Percentiles rank a stretch among this genome's conserved stretches.
phyloP scores from a whole-genome alignment of 768 basidiomycete genomes.

The Zangia roseola region DNA sequence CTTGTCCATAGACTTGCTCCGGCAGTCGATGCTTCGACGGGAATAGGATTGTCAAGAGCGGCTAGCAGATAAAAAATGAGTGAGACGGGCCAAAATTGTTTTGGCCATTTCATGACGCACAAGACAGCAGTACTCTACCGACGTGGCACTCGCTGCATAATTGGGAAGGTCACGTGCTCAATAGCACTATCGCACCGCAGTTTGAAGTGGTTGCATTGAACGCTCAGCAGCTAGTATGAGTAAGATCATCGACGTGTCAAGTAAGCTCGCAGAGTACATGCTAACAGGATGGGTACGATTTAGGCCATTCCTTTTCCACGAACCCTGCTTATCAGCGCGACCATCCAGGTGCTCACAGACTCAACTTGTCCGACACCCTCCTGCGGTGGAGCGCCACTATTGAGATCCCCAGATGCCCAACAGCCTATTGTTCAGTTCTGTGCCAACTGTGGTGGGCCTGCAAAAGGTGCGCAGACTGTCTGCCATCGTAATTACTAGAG shows the following conservation, averaged over 20 bases:
- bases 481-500: background rate
- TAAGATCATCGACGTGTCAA: conserved; percentile 55
- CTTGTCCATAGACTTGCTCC: conserved; percentile 49
- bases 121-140: conserved; percentile 8
- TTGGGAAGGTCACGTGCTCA: conserved; percentile 20
- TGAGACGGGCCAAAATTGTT: conserved; percentile 48
- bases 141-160: conserved; percentile 20
- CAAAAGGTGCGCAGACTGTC: conserved; percentile 29
- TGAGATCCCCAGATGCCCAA: conserved; percentile 62
- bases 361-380: conserved; percentile 51
- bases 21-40: conserved; percentile 10
- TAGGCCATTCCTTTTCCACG: background rate
- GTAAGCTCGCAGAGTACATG: conserved; percentile 66
- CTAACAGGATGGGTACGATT: conserved; percentile 68
- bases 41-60: conserved; percentile 32
- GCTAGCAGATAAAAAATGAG: conserved; percentile 41
- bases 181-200: conserved; percentile 1
- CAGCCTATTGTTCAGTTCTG: conserved; percentile 53
- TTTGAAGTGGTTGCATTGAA: background rate
- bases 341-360: conserved; percentile 60
- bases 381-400: conserved; percentile 63
- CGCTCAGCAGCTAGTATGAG: conserved; percentile 42
- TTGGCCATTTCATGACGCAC: conserved; percentile 40
- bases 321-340: conserved; percentile 5
- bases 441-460: conserved; percentile 55